Conservation (phyloP, 768 basidiomycete species). For the Xerocomellus dryophilus region DNA sequence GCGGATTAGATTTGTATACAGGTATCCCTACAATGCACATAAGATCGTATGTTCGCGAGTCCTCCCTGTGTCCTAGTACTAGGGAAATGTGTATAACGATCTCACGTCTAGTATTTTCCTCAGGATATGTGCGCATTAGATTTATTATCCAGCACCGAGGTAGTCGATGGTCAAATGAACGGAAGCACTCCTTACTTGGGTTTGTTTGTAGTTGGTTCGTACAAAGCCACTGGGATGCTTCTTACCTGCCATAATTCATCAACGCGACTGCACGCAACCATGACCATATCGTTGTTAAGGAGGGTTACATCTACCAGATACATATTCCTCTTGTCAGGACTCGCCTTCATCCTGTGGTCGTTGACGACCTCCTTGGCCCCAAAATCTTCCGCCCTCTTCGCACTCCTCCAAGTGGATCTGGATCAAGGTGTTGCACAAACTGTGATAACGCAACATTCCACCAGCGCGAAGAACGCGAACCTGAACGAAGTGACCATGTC, state of each 20-base stretch:
- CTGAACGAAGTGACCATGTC: neutral
- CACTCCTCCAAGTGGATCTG: conserved; percentile 17
- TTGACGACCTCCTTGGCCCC: conserved; percentile 7
- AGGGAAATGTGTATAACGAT: no score
- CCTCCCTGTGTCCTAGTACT: no score
- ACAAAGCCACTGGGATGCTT: no score
- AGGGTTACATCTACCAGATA: conserved; percentile 18
- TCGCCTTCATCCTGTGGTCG: conserved; percentile 23
- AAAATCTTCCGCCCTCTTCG: conserved; percentile 9
- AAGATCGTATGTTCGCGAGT: no score
- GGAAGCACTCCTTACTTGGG: neutral
- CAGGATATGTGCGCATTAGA: no score
- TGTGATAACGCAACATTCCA: neutral
- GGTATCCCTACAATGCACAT: no score
- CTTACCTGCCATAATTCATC: neutral
- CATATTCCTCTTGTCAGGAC: conserved; percentile 21
- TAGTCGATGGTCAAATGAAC: no score
- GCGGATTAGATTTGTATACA: neutral
- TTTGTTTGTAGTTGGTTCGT: neutral
- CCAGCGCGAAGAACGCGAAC: neutral
- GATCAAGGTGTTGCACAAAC: neutral
- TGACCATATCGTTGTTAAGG: conserved; percentile 9
- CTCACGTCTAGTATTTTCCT: no score
- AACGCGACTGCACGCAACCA: neutral
- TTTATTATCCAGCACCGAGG: no score